A percentile compares a stretch with the other conserved stretches of the same genome.
phyloP scores from a whole-genome alignment of 2,329 filamentous ascomycete genomes.

The Neopestalotiopsis clavispora region DNA sequence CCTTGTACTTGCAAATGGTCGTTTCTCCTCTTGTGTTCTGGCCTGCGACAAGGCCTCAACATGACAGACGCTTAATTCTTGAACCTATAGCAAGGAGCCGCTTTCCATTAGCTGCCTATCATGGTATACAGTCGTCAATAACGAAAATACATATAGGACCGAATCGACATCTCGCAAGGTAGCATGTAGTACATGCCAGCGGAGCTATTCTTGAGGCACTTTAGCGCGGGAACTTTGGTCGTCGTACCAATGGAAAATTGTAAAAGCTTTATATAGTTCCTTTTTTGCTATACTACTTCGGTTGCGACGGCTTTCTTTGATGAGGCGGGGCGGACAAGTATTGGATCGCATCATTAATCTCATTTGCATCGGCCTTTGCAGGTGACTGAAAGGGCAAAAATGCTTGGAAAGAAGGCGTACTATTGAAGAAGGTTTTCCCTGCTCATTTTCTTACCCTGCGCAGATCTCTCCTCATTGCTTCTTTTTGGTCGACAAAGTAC shows the following conservation, averaged over 20 bases:
- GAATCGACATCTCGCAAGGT: neutral
- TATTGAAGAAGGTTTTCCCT: neutral
- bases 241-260: neutral
- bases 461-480: neutral
- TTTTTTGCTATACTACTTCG: constrained; percentile 36
- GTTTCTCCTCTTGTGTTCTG: neutral
- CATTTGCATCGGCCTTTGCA: neutral
- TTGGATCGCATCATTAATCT: neutral
- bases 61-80: neutral
- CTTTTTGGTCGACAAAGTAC: neutral
- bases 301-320: neutral
- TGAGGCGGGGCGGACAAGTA: neutral
- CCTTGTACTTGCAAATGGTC: no score
- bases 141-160: constrained; percentile 29
- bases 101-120: constrained; percentile 32
- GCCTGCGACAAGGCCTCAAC: constrained; percentile 47
- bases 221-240: neutral
- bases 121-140: constrained; percentile 31
- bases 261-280: neutral
- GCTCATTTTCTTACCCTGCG: neutral
- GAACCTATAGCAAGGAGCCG: constrained; percentile 35
- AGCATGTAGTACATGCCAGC: neutral
- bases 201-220: neutral
- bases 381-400: neutral
- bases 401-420: neutral